phyloP scores from a whole-genome alignment of 140 eudicot species.

The Ambrosia hybrid region DNA sequence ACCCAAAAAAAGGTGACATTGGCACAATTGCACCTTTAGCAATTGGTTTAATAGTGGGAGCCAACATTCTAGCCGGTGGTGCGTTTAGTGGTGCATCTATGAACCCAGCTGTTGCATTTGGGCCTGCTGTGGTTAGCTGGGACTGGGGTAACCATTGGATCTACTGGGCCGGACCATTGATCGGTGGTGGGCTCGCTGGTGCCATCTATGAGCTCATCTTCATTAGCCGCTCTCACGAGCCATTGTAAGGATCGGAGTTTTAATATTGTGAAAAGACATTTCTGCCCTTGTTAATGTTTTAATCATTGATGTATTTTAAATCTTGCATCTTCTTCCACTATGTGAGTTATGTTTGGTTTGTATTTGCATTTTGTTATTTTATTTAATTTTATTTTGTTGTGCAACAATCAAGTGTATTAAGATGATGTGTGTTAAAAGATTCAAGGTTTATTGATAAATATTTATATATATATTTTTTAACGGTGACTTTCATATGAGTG shows the following conservation, averaged over 20 bases:
- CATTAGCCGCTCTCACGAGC: constrained; percentile 40
- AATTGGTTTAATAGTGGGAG: constrained; percentile 54
- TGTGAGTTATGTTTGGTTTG: constrained; percentile 25
- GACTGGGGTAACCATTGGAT: constrained; percentile 45
- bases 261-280: constrained; percentile 16
- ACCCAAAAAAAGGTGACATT: constrained; percentile 50
- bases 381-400: neutral
- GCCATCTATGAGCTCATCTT: constrained; percentile 41
- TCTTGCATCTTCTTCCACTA: constrained; percentile 14
- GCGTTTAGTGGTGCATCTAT: constrained; percentile 56
- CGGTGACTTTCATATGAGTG: too few relatives aligned
- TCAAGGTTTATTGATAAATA: neutral
- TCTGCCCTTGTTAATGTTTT: constrained; percentile 16
- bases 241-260: constrained; percentile 29
- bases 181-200: constrained; percentile 47
- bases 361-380: constrained; percentile 1
- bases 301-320: neutral
- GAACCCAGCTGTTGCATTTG: constrained; percentile 58
- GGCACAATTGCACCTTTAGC: constrained; percentile 52
- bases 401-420: neutral
- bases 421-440: neutral
- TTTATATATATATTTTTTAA: too few relatives aligned
- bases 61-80: constrained; percentile 57
- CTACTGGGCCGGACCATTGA: constrained; percentile 48
- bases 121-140: constrained; percentile 56